Conservation (phyloP, 2,329 filamentous ascomycete species). For the Onygena corvina region DNA sequence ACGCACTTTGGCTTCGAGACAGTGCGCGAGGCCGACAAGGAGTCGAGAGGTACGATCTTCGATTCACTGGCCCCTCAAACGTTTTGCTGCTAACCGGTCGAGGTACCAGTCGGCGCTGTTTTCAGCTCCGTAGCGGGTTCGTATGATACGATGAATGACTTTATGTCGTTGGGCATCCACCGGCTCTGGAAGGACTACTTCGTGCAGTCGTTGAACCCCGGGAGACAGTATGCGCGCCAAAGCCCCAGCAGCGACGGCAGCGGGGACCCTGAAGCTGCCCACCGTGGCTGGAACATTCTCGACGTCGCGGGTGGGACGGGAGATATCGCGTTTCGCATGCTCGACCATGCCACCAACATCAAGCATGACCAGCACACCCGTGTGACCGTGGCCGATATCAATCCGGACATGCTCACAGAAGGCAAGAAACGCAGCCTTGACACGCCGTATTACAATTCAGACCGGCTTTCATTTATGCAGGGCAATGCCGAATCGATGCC, state of each 20-base stretch:
- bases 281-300: slow-evolving; percentile 59
- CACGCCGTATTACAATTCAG: slow-evolving; percentile 46
- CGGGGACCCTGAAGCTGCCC: slow-evolving; percentile 2
- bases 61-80: not conserved
- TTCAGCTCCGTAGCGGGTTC: slow-evolving; percentile 91
- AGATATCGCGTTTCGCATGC: slow-evolving; percentile 93
- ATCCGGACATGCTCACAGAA: slow-evolving; percentile 84
- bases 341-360: slow-evolving; percentile 71
- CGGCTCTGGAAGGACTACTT: slow-evolving; percentile 97
- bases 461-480: slow-evolving; percentile 60
- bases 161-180: slow-evolving; percentile 97
- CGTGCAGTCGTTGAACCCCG: slow-evolving; percentile 79
- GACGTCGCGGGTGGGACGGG: slow-evolving; percentile 95
- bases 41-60: slow-evolving; percentile 43
- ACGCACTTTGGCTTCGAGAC: slow-evolving; percentile 91
- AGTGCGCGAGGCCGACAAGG: slow-evolving; percentile 68
- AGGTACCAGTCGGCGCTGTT: slow-evolving; percentile 57
- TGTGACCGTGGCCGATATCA: slow-evolving; percentile 93
- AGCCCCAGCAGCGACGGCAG: slow-evolving; percentile 13
- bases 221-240: slow-evolving; percentile 38
- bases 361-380: slow-evolving; percentile 68
- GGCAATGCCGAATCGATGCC: slow-evolving; percentile 74
- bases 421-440: slow-evolving; percentile 63
- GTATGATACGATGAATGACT: slow-evolving; percentile 97
- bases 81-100: not conserved